Conservation (phyloP, 2,329 filamentous ascomycete genomes). For the Hymenoscyphus fraxineus region DNA sequence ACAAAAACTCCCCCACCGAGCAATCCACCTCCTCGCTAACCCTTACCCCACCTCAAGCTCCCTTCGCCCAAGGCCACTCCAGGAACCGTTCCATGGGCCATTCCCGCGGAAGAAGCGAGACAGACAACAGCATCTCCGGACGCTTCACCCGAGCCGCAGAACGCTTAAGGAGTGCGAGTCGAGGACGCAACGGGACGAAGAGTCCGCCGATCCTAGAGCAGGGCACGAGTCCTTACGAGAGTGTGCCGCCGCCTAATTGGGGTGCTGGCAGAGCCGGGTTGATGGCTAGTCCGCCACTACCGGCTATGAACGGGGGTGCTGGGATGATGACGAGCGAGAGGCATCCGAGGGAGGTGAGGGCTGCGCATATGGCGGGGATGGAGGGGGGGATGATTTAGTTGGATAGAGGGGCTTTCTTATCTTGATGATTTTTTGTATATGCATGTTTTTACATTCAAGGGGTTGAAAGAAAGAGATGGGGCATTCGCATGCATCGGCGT, state of each 20-base stretch:
- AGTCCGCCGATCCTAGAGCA: conserved; percentile 22
- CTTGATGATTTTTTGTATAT: too few species aligned
- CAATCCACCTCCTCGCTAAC: too few species aligned
- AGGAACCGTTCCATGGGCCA: conserved; percentile 40
- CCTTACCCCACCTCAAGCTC: conserved; percentile 37
- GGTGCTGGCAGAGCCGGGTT: conserved; percentile 12
- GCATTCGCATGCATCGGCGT: conserved; percentile 7
- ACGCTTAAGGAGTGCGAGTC: conserved; percentile 57
- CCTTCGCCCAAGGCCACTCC: conserved; percentile 31
- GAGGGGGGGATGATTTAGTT: conserved; percentile 36
- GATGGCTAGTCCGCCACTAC: conserved; percentile 12
- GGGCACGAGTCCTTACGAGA: conserved; percentile 33
- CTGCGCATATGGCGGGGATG: conserved; percentile 28
- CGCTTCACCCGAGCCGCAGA: conserved; percentile 57
- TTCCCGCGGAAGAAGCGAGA: conserved; percentile 53
- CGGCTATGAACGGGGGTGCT: not conserved
- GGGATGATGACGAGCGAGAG: conserved; percentile 22
- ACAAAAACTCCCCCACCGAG: conserved; percentile 15
- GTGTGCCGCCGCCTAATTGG: conserved; percentile 26
- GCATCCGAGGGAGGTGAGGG: conserved; percentile 33
- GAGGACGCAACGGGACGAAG: conserved; percentile 43
- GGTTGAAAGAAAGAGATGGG: not conserved
- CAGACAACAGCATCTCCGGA: conserved; percentile 49
- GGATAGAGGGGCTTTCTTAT: not conserved
- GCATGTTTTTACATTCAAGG: too few species aligned